Evolutionary conservation across 139 green algal species (phyloP).

Genomic region (Monoraphidium neglectum): DNA sequence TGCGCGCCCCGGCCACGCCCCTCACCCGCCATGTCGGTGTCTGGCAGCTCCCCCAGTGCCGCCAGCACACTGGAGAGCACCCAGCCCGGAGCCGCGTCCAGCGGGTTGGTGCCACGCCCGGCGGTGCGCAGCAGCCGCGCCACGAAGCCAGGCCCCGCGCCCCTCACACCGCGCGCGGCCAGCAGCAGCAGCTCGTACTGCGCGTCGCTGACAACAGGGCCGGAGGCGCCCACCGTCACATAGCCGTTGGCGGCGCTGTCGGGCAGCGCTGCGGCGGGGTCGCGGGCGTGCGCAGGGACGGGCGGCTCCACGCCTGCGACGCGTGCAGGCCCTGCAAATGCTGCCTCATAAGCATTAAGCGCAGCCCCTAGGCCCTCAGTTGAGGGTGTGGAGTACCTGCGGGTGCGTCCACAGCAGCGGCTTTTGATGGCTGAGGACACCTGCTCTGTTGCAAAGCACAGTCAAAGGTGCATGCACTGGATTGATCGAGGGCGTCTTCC

Average conservation of each 20-base stretch:
- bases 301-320: slow-evolving; percentile 5
- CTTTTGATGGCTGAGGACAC: no score
- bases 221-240: neutral
- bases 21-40: neutral
- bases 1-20: neutral
- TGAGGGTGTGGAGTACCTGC: slow-evolving; percentile 23
- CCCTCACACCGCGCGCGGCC: slow-evolving; percentile 25
- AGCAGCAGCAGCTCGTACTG: slow-evolving; percentile 76
- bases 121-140: slow-evolving; percentile 41
- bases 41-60: slow-evolving; percentile 44
- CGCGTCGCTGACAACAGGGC: slow-evolving; percentile 43
- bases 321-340: slow-evolving; percentile 18
- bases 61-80: slow-evolving; percentile 59
- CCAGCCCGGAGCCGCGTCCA: slow-evolving; percentile 70
- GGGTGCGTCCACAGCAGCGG: no score
- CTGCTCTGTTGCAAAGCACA: no score
- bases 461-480: no score
- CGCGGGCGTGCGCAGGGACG: neutral
- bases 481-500: no score
- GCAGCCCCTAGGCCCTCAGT: slow-evolving; percentile 6
- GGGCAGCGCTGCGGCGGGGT: neutral
- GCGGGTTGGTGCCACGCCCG: slow-evolving; percentile 62
- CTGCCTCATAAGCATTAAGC: neutral
- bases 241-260: neutral
- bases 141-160: slow-evolving; percentile 8